Evolutionary conservation across 2,329 filamentous ascomycete genomes (phyloP), one percentile per base, ranked within the genome.

Genomic region (Fusarium staphyleae): DNA sequence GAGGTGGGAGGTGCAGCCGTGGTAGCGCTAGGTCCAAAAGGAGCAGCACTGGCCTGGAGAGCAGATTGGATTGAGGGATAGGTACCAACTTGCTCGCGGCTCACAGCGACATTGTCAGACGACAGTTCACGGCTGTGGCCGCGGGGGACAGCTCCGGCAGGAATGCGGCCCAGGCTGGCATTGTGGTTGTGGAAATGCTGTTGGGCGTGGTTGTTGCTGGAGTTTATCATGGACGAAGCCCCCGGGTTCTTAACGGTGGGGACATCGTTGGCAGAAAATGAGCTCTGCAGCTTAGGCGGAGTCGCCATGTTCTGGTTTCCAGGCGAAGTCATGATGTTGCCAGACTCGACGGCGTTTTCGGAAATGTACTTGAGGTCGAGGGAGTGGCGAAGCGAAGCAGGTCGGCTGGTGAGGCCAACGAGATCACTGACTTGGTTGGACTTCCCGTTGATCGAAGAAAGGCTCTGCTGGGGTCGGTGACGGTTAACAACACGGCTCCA

Each of bases 221-320:
- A 70, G 28, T 72, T 72, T 47, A 75, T 69, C 48, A 73, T 69
- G 28, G 70, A 67, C 40, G 81, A 73, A 40, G 76, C 80, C 48
- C 83, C 81, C 47, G 83, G 79, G 62, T 81, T 88, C 82, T 95
- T 96, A 68, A 92, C 79, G 7, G 92, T 96, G 4, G 92, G 90
- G 15, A 97, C 81, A 68, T 98, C 93, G 72, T 89, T 95, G 47
- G 91, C 87, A 9, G 95, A 97, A 77, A 90, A 97, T 0, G 93
- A 97, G 36, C 89, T 87, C 74, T 93, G 90, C 52, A 96, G 75
- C 77, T 90, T 91, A 24, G 88, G 86, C 29, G 89, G 84, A 46
- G 84, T 84, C 19, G 84, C 80, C 71, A 88, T 82, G 54, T 74
- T 73, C 54, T 82, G 78, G 51, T 70, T 82, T 19, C 75, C 72